Evolutionary conservation across 2,329 filamentous ascomycete species (phyloP), one percentile per base, ranked within the genome.

Genomic region (Aspergillus sclerotialis): DNA sequence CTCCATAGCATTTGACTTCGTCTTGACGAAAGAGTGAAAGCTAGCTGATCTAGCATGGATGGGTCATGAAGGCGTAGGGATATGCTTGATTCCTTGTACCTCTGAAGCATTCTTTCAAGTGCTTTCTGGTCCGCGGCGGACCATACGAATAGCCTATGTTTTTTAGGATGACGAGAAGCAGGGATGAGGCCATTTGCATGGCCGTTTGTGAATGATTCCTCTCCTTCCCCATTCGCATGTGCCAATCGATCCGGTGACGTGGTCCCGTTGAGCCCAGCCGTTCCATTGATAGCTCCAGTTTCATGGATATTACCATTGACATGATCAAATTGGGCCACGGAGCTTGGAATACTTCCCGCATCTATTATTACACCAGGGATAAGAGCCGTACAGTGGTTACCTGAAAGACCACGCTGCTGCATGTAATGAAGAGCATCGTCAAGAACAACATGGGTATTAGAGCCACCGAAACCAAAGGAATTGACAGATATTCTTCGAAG

Each of bases 401-500:
- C 19, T 7, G 19, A 6, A 6, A 23, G 19, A 10, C 19, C 19
- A 23, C 19, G 19, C n/a, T 29, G 27, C 12, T 33, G 32, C 11
- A 26, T 19, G 29, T 37, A 30, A n/a, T 32, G 35, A 28, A 13
- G 12, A 5, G 35, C 35, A 19, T 30, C 26, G 3, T 47, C 44
- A 28, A 53, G 16, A 43, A 50, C 34, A 10, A 30, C 37, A 37
- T 50, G 42, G 9, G 44, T 41, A 38, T 53, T 53, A 2, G 48
- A 44, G n/a, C 50, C 48, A 9, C 47, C 49, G 19, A 42, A 42
- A 0, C 49, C 48, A 26, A 52, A 52, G 10, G 36, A 40, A 29
- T 49, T 52, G 19, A 52, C 32, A 14, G 40, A 44, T 2, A 37
- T 37, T 16, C 44, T 33, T 13, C 38, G 39, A 8, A 32, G 32